A percentile compares a stretch with the other conserved stretches of the same genome.
Conservation (phyloP, 768 basidiomycete species). For the Chalciporus pseudorubinellus region DNA sequence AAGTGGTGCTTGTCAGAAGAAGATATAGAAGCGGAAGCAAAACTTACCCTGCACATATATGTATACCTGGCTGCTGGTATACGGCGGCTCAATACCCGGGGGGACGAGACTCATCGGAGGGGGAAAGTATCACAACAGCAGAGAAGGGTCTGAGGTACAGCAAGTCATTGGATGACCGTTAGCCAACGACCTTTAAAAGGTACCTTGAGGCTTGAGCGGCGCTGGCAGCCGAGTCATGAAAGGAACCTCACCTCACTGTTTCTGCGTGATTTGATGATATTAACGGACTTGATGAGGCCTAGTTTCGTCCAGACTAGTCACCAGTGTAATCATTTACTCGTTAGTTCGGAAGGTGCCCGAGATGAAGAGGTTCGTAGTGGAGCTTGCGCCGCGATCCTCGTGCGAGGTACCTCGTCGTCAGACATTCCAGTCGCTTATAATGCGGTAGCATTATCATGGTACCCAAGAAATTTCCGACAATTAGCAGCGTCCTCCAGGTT, state of each 20-base stretch:
- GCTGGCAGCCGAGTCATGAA: background rate
- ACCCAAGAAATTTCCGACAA: too few relatives aligned
- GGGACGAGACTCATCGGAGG: slow-evolving; percentile 24
- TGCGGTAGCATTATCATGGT: too few relatives aligned
- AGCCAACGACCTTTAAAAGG: slow-evolving; percentile 15
- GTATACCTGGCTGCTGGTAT: slow-evolving; percentile 12
- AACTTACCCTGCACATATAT: slow-evolving; percentile 24
- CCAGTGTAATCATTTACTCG: background rate
- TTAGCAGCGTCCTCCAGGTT: too few relatives aligned
- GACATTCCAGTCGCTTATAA: too few relatives aligned
- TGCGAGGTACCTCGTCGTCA: too few relatives aligned
- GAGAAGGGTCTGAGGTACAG: background rate
- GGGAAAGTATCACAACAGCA: too few relatives aligned
- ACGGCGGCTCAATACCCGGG: background rate
- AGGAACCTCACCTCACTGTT: slow-evolving; percentile 3
- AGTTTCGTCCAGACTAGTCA: background rate
- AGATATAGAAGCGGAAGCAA: background rate
- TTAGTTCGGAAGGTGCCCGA: background rate
- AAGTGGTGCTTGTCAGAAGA: slow-evolving; percentile 4
- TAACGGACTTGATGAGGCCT: slow-evolving; percentile 10
- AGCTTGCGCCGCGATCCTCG: too few relatives aligned
- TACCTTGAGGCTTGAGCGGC: background rate
- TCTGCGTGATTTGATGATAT: slow-evolving; percentile 7
- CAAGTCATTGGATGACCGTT: too few relatives aligned
- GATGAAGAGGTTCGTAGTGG: too few relatives aligned